phyloP scores from a whole-genome alignment of 768 basidiomycete genomes.

The Dacryopinax primogenitus region DNA sequence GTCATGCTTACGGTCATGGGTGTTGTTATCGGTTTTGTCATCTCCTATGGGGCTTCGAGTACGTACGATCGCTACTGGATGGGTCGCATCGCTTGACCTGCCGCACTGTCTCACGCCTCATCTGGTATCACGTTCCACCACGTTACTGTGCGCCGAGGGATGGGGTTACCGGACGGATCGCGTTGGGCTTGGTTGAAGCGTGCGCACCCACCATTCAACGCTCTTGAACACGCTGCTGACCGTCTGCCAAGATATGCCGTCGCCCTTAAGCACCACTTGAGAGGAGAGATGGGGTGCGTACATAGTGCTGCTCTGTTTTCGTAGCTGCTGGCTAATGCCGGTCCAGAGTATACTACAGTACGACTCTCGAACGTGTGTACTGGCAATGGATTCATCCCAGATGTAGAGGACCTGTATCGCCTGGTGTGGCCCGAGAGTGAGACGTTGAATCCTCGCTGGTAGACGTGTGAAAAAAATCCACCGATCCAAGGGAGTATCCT shows the following conservation, averaged over 20 bases:
- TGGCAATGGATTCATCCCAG: neutral
- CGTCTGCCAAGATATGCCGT: constrained; percentile 36
- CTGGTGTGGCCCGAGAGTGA: constrained; percentile 42
- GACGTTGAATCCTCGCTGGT: too few relatives aligned
- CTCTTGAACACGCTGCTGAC: neutral
- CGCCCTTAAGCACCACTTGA: constrained; percentile 49
- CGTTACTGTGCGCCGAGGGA: constrained; percentile 32
- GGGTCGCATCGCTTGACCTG: constrained; percentile 27
- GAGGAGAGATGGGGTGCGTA: constrained; percentile 30
- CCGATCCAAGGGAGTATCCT: too few relatives aligned
- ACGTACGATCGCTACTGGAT: constrained; percentile 31
- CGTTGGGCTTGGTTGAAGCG: constrained; percentile 48
- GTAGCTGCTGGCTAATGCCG: neutral
- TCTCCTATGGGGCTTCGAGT: constrained; percentile 51
- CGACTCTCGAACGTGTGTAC: too few relatives aligned
- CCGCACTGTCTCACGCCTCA: constrained; percentile 39
- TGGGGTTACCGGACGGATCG: constrained; percentile 34
- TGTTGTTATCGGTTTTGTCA: constrained; percentile 45
- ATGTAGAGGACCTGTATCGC: constrained; percentile 49
- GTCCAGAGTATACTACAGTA: neutral
- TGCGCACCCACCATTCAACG: constrained; percentile 23
- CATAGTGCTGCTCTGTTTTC: neutral
- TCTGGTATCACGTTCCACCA: constrained; percentile 52
- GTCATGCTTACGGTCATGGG: constrained; percentile 53
- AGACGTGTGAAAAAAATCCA: too few relatives aligned